Conservation (phyloP, 2,329 filamentous ascomycete genomes). For the Sphaerulina populicola region DNA sequence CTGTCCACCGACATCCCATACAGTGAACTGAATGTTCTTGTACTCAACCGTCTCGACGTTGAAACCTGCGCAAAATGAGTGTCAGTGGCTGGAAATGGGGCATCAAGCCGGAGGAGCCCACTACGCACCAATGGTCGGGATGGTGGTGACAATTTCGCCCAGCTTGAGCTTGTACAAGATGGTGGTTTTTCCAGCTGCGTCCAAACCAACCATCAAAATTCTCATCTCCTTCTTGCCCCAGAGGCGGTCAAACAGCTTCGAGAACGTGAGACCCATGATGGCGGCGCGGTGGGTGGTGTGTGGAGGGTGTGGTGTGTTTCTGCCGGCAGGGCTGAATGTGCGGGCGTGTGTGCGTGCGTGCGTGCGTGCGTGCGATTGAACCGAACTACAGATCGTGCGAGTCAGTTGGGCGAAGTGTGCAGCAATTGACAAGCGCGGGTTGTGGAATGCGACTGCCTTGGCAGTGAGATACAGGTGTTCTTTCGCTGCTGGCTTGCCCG, state of each 20-base stretch:
- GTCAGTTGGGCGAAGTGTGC: background rate
- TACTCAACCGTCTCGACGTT: slow-evolving; percentile 98
- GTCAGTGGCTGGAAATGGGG: slow-evolving; percentile 8
- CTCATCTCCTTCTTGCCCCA: slow-evolving; percentile 99
- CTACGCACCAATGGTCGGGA: slow-evolving; percentile 72
- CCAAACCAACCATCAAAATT: slow-evolving; percentile 92
- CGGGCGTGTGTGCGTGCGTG: background rate
- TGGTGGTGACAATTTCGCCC: slow-evolving; percentile 94
- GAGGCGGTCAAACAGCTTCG: slow-evolving; percentile 96
- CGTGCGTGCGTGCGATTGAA: background rate
- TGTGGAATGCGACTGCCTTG: slow-evolving; percentile 20
- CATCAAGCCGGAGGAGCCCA: background rate
- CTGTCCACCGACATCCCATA: slow-evolving; percentile 97
- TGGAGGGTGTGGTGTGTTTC: background rate
- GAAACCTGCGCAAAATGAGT: slow-evolving; percentile 51
- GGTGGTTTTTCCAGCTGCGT: slow-evolving; percentile 97
- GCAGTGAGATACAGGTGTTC: slow-evolving; percentile 16
- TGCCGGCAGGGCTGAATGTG: background rate
- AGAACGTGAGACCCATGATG: slow-evolving; percentile 86
- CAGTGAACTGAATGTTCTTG: slow-evolving; percentile 99
- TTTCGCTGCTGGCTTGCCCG: slow-evolving; percentile 5
- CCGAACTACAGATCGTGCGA: background rate
- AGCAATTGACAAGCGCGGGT: slow-evolving; percentile 1
- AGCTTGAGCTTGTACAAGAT: slow-evolving; percentile 99
- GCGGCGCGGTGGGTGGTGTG: slow-evolving; percentile 44